phyloP scores from a whole-genome alignment of 441 rosid genomes.

The Adansonia rubrostipa region DNA sequence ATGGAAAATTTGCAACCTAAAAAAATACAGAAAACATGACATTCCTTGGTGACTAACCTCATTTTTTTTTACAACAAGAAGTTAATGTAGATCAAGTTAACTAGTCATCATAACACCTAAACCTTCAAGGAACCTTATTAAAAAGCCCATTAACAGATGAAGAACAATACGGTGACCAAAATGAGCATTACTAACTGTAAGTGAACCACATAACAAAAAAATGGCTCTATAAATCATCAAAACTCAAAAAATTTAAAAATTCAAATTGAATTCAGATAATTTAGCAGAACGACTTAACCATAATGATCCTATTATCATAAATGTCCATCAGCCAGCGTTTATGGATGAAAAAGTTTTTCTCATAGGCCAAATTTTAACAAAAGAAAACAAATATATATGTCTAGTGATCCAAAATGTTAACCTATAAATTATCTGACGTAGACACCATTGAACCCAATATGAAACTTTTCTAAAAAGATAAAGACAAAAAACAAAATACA shows the following conservation, averaged over 20 bases:
- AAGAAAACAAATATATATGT: not conserved
- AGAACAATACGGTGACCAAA: not conserved
- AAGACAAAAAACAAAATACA: constrained; percentile 10
- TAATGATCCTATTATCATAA: not conserved
- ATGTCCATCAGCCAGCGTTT: not conserved
- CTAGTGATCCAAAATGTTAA: not conserved
- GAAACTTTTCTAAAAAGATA: constrained; percentile 1
- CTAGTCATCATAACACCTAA: not conserved
- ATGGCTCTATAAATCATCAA: not conserved
- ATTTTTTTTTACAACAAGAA: not conserved
- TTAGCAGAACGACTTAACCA: not conserved
- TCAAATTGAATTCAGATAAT: too few species aligned
- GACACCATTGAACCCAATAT: constrained; percentile 5
- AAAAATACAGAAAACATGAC: not conserved
- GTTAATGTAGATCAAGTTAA: not conserved
- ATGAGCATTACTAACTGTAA: not conserved
- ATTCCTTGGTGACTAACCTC: too few species aligned
- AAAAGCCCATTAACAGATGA: constrained; percentile 6
- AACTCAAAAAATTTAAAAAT: too few species aligned
- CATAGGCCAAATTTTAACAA: constrained; percentile 6
- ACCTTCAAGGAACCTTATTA: constrained; percentile 6
- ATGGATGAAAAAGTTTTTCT: not conserved
- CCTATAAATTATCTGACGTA: constrained; percentile 1
- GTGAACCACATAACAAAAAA: not conserved
- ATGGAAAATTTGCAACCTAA: constrained; percentile 84